Base-by-base conservation (phyloP, 768 basidiomycete species). In the Pulveroboletus frians region DNA sequence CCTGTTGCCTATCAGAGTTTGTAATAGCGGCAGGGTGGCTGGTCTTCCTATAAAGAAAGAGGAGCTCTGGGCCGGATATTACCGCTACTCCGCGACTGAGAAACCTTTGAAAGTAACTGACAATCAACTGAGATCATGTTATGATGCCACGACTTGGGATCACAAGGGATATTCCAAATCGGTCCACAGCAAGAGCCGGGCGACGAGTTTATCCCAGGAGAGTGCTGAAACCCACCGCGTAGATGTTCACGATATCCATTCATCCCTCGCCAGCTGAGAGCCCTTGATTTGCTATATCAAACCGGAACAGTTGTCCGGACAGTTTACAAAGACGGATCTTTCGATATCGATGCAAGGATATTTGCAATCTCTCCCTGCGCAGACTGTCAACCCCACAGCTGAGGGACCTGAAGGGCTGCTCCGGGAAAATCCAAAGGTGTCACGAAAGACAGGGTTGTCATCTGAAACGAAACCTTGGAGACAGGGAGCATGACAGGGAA, bases 1-100 rank as follows among this genome's bases (percentile, higher is more conserved):
- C 63, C 60, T 67, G 63, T 53, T 57, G 49, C 55, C 58, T 51
- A 63, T 63, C 60, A 51, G 42, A 43, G 48, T 39, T 54, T 51
- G 55, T 57, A 43, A 54, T 37, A 36, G 46, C 27, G 40, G 43
- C 10, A 39, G 50, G 37, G 50, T 45, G 40, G 49, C 41, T 49
- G 31, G 51, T 47, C 53, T 36, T 53, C 47, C 46, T 23, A 50
- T 32, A 40, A 38, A 45, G 47, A 35, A 51, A 41, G 9, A 7
- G 40, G 38, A 4, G 42, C 13, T 32, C 20, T n/a, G 20, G 15
- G 32, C 26, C 49, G 47, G 56, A 17, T 50, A 27, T 44, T 39
- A 47, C 50, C 52, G 54, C 38, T 46, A 39, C 53, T 43, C 48
- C 49, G 42, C 41, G 35, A 46, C 31, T 37, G 43, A 21, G 45